phyloP scores from a whole-genome alignment of 331 rosid genomes.

The Acacia concinna region DNA sequence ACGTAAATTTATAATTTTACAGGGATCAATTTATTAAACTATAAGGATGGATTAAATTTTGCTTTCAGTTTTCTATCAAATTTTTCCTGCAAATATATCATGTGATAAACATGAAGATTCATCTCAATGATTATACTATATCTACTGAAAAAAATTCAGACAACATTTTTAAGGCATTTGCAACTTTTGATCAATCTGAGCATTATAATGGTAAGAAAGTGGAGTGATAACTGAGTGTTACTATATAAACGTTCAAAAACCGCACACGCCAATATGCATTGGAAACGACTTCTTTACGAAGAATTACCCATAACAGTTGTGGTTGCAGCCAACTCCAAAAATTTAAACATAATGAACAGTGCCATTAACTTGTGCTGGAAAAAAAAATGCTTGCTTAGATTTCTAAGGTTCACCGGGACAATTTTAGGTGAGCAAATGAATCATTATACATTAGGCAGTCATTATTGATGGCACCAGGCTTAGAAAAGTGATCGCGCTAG shows the following conservation, averaged over 20 bases:
- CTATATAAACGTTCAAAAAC: not conserved
- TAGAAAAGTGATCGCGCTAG: too few relatives aligned
- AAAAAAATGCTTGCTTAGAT: not conserved
- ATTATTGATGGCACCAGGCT: slow-evolving; percentile 21
- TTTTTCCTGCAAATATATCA: not conserved
- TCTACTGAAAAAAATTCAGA: not conserved
- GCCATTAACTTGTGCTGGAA: not conserved
- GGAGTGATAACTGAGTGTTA: not conserved
- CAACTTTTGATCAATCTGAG: not conserved
- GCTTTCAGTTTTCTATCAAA: slow-evolving; percentile 6
- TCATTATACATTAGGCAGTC: not conserved
- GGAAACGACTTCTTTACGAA: not conserved
- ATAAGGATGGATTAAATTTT: not conserved
- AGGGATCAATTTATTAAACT: not conserved
- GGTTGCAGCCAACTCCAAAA: not conserved
- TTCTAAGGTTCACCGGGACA: not conserved
- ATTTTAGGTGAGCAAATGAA: not conserved
- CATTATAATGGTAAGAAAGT: not conserved
- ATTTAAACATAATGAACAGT: not conserved
- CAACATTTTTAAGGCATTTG: not conserved
- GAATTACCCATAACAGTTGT: not conserved
- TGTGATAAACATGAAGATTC: not conserved
- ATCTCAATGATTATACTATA: not conserved
- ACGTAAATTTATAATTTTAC: not conserved
- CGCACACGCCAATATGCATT: not conserved